Evolutionary conservation across 73 alveolate genomes (phyloP).

Genomic region (Breviolum minutum): DNA sequence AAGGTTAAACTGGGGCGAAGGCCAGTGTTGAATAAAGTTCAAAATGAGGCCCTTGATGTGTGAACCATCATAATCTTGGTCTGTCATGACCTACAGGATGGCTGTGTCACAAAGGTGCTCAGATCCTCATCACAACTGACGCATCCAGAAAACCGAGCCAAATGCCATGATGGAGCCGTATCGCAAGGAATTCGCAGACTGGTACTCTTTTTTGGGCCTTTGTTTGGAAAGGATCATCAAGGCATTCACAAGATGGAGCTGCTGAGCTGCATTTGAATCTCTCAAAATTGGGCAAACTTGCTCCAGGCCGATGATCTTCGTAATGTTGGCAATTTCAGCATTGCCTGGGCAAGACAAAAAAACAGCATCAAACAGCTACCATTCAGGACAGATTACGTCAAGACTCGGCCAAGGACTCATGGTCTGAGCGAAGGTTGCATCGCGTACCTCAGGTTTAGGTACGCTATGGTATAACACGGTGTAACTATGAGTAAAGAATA

Average conservation of each 20-base stretch:
- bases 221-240: not conserved
- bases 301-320: conserved; percentile 99
- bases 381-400: too few relatives aligned
- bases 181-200: conserved; percentile 88
- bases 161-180: conserved; percentile 95
- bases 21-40: conserved; percentile 98
- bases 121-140: not conserved
- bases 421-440: conserved; percentile 98
- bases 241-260: not conserved
- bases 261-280: not conserved
- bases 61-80: conserved; percentile 99
- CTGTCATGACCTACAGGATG: conserved; percentile 99
- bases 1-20: not conserved
- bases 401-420: conserved; percentile 62
- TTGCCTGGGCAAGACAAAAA: conserved; percentile 95
- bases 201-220: conserved; percentile 98
- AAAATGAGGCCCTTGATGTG: conserved; percentile 99
- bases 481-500: not conserved
- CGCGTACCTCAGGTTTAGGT: conserved; percentile 96
- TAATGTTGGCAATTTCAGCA: conserved; percentile 99
- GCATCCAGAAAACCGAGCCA: not conserved
- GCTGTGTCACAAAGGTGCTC: not conserved
- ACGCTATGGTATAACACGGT: not conserved
- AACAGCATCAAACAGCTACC: too few relatives aligned
- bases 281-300: not conserved